Conservation (phyloP, 2,329 filamentous ascomycete genomes). For the Diaporthe eres region DNA sequence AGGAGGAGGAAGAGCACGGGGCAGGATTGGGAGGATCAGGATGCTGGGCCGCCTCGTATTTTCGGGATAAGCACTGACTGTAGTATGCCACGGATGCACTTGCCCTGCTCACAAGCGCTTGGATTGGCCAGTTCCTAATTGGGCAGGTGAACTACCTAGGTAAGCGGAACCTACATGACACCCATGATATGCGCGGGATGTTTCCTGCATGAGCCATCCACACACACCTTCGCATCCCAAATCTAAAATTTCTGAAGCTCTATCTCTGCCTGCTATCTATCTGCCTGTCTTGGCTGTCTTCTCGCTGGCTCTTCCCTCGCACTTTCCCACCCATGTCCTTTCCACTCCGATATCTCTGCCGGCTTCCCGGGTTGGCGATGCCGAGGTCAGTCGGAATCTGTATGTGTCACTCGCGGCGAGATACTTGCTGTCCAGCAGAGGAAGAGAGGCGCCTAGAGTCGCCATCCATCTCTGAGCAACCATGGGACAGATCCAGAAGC, state of each 20-base stretch:
- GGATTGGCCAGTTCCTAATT: constrained; percentile 18
- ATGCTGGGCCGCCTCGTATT: constrained; percentile 33
- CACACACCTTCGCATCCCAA: constrained; percentile 12
- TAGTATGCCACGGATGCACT: not conserved
- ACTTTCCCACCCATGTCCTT: not conserved
- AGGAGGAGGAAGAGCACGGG: not conserved
- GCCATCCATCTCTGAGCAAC: not conserved
- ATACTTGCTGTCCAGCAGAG: not conserved
- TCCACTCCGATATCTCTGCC: not conserved
- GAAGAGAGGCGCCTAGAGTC: not conserved
- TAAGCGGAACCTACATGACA: constrained; percentile 3
- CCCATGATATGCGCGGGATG: constrained; percentile 2
- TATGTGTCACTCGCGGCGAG: not conserved
- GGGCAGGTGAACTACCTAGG: constrained; percentile 14
- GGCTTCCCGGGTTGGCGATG: constrained; percentile 1
- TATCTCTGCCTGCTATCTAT: constrained; percentile 12
- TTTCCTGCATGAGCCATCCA: constrained; percentile 9
- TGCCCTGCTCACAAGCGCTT: not conserved
- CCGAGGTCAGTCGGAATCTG: not conserved
- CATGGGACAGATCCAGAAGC: not conserved
- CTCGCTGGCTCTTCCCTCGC: not conserved
- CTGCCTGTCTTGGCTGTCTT: constrained; percentile 5
- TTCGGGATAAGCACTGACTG: constrained; percentile 13
- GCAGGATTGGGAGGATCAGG: constrained; percentile 6
- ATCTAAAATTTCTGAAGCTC: constrained; percentile 12